A percentile compares a stretch with the other conserved stretches of the same genome.
These are phyloP conservation scores for Juglanconis sp. DNA, from an alignment of 2,329 filamentous ascomycete genomes.

Conservation along the genomic window DNA sequence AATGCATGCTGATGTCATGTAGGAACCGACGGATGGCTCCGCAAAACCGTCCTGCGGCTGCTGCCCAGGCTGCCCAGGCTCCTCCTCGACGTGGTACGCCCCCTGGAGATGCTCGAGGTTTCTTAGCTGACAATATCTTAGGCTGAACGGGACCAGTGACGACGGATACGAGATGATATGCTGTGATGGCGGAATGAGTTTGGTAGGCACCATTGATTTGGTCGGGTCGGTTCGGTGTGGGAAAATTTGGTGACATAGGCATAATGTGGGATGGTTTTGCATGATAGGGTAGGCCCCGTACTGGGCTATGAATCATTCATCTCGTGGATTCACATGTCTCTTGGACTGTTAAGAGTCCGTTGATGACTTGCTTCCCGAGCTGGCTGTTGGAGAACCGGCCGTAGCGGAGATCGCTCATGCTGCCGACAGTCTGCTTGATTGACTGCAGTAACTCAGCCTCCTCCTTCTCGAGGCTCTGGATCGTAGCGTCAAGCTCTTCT, in stretches of 20 bases:
- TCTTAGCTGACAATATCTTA: slow-evolving; percentile 18
- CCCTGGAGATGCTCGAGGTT: slow-evolving; percentile 23
- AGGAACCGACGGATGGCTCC: slow-evolving; percentile 16
- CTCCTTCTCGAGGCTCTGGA: slow-evolving; percentile 63
- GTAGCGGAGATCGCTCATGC: slow-evolving; percentile 78
- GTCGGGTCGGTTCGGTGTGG: slow-evolving; percentile 1
- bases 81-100: slow-evolving; percentile 23
- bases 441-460: slow-evolving; percentile 57
- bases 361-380: slow-evolving; percentile 63
- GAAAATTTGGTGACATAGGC: neutral
- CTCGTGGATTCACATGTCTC: slow-evolving; percentile 55
- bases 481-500: slow-evolving; percentile 63
- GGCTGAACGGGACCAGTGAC: neutral
- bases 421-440: slow-evolving; percentile 64
- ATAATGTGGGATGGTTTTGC: slow-evolving; percentile 1
- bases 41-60: slow-evolving; percentile 10
- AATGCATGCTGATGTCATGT: slow-evolving; percentile 24
- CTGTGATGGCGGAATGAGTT: slow-evolving; percentile 5
- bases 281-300: neutral
- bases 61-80: slow-evolving; percentile 18
- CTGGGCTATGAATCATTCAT: slow-evolving; percentile 23
- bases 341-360: slow-evolving; percentile 63
- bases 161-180: slow-evolving; percentile 4
- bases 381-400: slow-evolving; percentile 67
- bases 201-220: slow-evolving; percentile 4